Percentiles rank a stretch among this genome's conserved stretches.
Evolutionary conservation across 192 early-diverging fungal species (phyloP).

Genomic region (Funneliformis mosseae): DNA sequence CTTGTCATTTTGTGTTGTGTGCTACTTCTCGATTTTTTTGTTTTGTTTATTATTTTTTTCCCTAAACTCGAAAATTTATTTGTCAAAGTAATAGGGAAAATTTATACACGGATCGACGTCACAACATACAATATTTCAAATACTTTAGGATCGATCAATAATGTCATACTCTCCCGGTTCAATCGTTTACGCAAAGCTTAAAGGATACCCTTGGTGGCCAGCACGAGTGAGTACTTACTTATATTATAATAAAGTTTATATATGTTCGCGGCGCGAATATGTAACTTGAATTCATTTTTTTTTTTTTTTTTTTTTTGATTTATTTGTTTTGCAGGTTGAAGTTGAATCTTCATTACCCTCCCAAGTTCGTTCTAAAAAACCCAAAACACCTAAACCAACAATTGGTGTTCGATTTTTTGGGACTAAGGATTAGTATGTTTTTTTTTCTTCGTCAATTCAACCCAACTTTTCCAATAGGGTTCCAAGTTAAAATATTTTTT

Average conservation of each 20-base stretch:
- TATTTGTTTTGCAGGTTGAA: conserved; percentile 39
- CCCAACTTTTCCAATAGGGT: neutral
- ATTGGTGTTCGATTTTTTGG: conserved; percentile 51
- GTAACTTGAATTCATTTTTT: neutral
- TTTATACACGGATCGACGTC: neutral
- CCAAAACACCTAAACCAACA: conserved; percentile 41
- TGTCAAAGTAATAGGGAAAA: neutral
- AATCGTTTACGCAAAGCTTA: conserved; percentile 60
- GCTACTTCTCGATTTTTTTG: neutral
- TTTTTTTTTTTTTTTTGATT: neutral
- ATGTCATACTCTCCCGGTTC: conserved; percentile 50
- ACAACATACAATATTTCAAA: neutral
- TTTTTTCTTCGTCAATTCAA: neutral
- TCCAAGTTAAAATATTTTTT: no score
- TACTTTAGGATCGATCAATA: neutral
- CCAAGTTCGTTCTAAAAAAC: conserved; percentile 42
- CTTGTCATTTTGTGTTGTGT: neutral
- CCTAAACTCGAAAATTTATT: neutral
- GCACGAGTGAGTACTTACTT: conserved; percentile 52
- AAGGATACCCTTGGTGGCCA: conserved; percentile 67
- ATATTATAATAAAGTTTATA: neutral
- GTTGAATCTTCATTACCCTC: conserved; percentile 41
- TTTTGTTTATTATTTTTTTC: neutral
- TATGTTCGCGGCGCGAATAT: neutral
- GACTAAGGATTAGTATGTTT: conserved; percentile 50